Conservation (phyloP, 345 rosid genomes). For the Syzygium jambos region DNA sequence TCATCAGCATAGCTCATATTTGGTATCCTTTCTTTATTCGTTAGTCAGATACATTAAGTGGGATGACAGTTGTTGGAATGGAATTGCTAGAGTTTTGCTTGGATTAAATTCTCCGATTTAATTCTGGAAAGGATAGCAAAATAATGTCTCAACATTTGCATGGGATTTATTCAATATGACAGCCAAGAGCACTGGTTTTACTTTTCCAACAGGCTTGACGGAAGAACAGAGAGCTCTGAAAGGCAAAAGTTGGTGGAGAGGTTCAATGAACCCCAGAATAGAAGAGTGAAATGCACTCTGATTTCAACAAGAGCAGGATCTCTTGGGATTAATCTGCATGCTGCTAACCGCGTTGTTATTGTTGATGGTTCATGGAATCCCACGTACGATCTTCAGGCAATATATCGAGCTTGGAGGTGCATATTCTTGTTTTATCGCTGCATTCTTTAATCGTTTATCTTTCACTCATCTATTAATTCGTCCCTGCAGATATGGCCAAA, state of each 20-base stretch:
- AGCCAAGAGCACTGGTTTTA: background rate
- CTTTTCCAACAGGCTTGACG: conserved; percentile 62
- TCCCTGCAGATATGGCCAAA: conserved; percentile 83
- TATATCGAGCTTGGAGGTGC: conserved; percentile 98
- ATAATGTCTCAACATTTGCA: background rate
- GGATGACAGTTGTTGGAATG: background rate
- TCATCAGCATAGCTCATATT: background rate
- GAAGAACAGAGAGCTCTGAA: conserved; percentile 95
- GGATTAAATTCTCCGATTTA: background rate
- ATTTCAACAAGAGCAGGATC: conserved; percentile 99
- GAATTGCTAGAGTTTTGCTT: background rate
- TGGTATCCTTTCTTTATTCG: background rate
- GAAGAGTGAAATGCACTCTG: conserved; percentile 85
- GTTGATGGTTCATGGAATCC: conserved; percentile 99
- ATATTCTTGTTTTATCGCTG: background rate
- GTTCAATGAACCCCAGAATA: conserved; percentile 81
- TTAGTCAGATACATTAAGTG: background rate
- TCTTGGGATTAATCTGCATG: conserved; percentile 91
- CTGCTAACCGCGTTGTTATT: conserved; percentile 97
- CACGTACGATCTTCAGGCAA: conserved; percentile 97
- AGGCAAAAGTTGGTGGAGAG: conserved; percentile 92
- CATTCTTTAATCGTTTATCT: background rate
- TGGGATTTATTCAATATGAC: background rate
- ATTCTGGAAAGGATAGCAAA: background rate
- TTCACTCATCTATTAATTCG: background rate